These are phyloP conservation scores for Sambucus nigra DNA, from an alignment of 129 eudicot genomes.

Conservation along the genomic window DNA sequence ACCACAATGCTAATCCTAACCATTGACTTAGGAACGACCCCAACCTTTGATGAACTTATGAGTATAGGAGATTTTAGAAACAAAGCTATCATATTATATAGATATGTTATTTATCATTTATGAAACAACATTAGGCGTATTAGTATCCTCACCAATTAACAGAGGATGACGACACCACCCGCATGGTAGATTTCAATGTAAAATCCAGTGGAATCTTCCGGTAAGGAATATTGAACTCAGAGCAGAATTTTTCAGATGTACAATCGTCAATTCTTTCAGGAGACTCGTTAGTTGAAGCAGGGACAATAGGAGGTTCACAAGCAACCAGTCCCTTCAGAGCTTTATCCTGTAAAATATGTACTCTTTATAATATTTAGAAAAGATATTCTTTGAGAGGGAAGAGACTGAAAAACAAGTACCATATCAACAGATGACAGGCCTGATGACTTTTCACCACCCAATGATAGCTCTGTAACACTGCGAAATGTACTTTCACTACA, in stretches of 20 bases:
- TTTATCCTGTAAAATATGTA: constrained; percentile 41
- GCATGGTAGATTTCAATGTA: constrained; percentile 75
- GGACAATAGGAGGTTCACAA: constrained; percentile 37
- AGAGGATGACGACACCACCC: constrained; percentile 60
- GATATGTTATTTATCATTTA: too few species aligned
- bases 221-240: constrained; percentile 52
- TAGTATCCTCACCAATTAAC: constrained; percentile 50
- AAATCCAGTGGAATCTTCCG: constrained; percentile 72
- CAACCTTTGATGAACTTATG: too few species aligned
- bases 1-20: too few species aligned
- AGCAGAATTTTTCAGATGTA: constrained; percentile 25
- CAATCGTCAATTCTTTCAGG: constrained; percentile 20
- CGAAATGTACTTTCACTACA: constrained; percentile 40
- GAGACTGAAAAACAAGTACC: constrained; percentile 30
- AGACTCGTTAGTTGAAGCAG: constrained; percentile 29
- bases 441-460: constrained; percentile 39
- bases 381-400: constrained; percentile 1
- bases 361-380: not conserved
- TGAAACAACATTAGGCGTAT: too few species aligned
- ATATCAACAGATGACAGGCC: constrained; percentile 43
- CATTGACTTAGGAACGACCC: too few species aligned
- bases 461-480: constrained; percentile 58
- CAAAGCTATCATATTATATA: too few species aligned
- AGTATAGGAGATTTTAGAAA: too few species aligned
- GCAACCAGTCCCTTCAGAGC: constrained; percentile 70